Evolutionary conservation across 2,329 filamentous ascomycete species (phyloP).

Genomic region (Pseudogymnoascus sp.): DNA sequence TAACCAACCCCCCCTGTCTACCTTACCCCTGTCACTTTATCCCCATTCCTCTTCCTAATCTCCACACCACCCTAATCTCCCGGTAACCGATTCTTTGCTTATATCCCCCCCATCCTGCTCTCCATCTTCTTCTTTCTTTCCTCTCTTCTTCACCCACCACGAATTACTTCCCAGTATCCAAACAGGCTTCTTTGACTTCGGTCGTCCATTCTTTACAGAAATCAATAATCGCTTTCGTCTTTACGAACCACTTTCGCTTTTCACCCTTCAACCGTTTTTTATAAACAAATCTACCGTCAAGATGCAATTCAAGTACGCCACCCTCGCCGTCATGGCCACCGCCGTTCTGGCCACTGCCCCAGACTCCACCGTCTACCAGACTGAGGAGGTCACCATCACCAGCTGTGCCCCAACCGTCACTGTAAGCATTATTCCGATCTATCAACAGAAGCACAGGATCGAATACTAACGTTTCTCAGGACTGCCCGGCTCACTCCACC

Average conservation of each 20-base stretch:
- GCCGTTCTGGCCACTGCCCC: conserved; percentile 21
- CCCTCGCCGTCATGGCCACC: conserved; percentile 28
- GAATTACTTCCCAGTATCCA: conserved; percentile 1
- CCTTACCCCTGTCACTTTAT: neutral
- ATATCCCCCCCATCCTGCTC: neutral
- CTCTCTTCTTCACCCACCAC: conserved; percentile 8
- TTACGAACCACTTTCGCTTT: conserved; percentile 17
- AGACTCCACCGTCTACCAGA: conserved; percentile 38
- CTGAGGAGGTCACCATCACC: conserved; percentile 45
- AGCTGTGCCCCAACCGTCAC: conserved; percentile 40
- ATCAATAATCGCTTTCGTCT: conserved; percentile 14
- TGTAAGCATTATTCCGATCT: neutral
- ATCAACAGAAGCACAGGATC: neutral
- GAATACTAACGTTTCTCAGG: conserved; percentile 8
- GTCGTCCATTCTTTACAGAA: conserved; percentile 28
- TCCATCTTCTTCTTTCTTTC: conserved; percentile 9
- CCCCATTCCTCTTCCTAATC: neutral
- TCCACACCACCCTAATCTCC: neutral
- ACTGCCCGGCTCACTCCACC: conserved; percentile 20
- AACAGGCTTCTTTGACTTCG: conserved; percentile 21
- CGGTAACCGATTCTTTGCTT: neutral
- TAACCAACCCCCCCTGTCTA: neutral
- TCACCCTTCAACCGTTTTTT: conserved; percentile 13
- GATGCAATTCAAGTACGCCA: conserved; percentile 31
- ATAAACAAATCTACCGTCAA: conserved; percentile 25